Evolutionary conservation across 176 grass and related monocot species (phyloP).

Genomic region (Oryza glumipatula): DNA sequence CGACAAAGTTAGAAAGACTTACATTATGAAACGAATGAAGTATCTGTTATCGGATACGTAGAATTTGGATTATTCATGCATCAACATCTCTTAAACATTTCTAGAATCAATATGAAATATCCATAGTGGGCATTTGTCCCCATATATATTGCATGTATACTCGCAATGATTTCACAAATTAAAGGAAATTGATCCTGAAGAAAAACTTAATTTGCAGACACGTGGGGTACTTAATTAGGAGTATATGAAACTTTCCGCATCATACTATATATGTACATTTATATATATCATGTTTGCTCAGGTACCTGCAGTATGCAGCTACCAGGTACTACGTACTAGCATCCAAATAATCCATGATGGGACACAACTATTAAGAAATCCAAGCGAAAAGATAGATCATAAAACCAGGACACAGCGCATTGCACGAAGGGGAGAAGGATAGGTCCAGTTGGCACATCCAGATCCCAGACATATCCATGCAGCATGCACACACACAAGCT

Average conservation of each 20-base stretch:
- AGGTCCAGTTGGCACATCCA: constrained; percentile 22
- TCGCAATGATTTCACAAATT: neutral
- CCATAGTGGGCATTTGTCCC: neutral
- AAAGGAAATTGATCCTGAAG: neutral
- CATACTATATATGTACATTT: no score
- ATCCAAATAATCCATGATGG: constrained; percentile 22
- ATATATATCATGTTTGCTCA: neutral
- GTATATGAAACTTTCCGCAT: neutral
- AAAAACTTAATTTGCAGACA: neutral
- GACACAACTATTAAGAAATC: constrained; percentile 47
- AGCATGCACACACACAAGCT: constrained; percentile 37
- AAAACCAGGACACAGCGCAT: constrained; percentile 22
- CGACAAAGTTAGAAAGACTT: no score
- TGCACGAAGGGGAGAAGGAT: constrained; percentile 29
- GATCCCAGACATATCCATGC: constrained; percentile 35
- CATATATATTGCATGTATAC: neutral
- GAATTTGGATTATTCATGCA: no score
- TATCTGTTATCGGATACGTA: neutral
- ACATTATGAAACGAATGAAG: no score
- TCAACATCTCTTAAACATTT: no score
- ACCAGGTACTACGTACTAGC: neutral
- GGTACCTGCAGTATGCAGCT: neutral
- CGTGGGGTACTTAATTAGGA: neutral
- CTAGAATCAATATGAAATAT: neutral
- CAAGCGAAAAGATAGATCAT: constrained; percentile 26